Evolutionary conservation across 805 yeast species (phyloP).

Genomic region (Nematodospora valgi): DNA sequence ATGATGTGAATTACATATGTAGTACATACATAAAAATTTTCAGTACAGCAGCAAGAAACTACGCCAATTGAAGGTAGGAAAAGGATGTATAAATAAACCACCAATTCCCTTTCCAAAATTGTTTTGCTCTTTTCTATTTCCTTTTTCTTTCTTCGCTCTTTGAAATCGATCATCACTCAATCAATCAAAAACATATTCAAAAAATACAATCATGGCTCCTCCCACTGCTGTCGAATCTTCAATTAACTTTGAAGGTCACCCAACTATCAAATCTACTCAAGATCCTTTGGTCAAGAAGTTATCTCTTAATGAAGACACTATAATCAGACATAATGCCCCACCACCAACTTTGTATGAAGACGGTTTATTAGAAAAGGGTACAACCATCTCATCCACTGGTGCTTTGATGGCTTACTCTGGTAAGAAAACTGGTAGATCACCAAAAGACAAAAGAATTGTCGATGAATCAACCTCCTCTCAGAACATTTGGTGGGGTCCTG

Average conservation of each 20-base stretch:
- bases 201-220: conserved; percentile 30
- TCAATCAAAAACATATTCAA: background rate
- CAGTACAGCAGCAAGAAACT: too few species aligned
- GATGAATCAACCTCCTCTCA: conserved; percentile 84
- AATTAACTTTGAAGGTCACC: conserved; percentile 38
- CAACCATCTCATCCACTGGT: conserved; percentile 89
- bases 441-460: conserved; percentile 96
- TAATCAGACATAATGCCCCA: conserved; percentile 86
- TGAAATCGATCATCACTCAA: background rate
- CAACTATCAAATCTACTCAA: conserved; percentile 35
- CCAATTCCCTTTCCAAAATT: background rate
- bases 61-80: too few species aligned
- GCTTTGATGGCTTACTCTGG: conserved; percentile 96
- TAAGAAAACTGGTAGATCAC: conserved; percentile 95
- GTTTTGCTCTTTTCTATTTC: conserved; percentile 1
- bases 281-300: conserved; percentile 42
- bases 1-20: too few species aligned
- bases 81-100: background rate
- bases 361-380: conserved; percentile 84
- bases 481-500: conserved; percentile 99
- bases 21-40: too few species aligned
- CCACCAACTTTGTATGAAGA: conserved; percentile 93
- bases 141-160: background rate
- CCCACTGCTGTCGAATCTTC: conserved; percentile 46
- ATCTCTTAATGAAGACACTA: conserved; percentile 55